Evolutionary conservation across 1,284 basidiomycete species (phyloP), one percentile per base, ranked within the genome.

Genomic region (Microbotryum violaceum): DNA sequence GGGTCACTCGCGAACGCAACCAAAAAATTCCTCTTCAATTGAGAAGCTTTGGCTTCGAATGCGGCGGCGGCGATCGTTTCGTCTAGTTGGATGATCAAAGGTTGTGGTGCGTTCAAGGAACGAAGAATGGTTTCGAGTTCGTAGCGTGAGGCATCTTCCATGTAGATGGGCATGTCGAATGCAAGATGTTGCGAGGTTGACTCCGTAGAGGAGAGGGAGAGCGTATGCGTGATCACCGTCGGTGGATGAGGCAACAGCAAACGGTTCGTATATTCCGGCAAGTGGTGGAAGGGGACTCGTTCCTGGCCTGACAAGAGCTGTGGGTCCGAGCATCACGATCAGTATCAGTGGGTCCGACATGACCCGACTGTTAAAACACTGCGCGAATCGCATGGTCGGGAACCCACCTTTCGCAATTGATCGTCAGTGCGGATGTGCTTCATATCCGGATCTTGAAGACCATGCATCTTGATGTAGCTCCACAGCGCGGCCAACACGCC

Each of bases 391-490:
- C 31, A 31, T 2, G 8, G 9, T 1, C 9, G 31, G 8, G 21
- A 49, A 60, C 71, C 37, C 46, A 77, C 75, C 72, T 76, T 75
- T 57, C 75, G 80, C 54, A 94, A 76, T 54, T 82, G 82, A 5
- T 85, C 86, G 66, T 97, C 88, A 2, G 86, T 82, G 49, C 84
- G 83, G 63, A 97, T 83, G 57, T 85, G 76, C 52, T 87, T 83
- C 60, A 87, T 82, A 75, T 96, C 91, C 1, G 85, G 84, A 75
- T 97, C 91, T 75, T 96, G 89, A 21, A 97, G 79, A 25, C 85
- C 85, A 64, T 88, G 81, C 21, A 86, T 78, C 75, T 94, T 94
- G 77, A 97, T 88, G 70, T 96, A 92, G 70, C 87, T 88, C 93
- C 93, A 97, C 12, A 97, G 75, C 0, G 88, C 83, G 61, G 89